A percentile compares a stretch with the other conserved stretches of the same genome.
phyloP scores from a whole-genome alignment of 257 asterid genomes.

The Ilex aquifolium region DNA sequence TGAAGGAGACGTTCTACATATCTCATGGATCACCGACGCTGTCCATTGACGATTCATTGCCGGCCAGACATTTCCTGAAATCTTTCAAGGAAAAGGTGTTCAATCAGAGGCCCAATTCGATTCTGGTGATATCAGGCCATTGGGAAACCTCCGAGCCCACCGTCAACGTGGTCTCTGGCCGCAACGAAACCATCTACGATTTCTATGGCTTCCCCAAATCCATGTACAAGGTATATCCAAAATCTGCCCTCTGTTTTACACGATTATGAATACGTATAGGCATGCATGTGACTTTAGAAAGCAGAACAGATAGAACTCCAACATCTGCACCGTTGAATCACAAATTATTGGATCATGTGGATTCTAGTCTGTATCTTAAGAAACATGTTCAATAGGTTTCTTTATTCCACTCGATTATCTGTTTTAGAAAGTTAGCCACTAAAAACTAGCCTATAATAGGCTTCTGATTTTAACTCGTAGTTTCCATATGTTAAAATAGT shows the following conservation, averaged over 20 bases:
- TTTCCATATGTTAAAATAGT: too few relatives aligned
- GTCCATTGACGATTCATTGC: slow-evolving; percentile 54
- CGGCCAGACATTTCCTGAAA: slow-evolving; percentile 53
- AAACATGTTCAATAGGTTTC: too few relatives aligned
- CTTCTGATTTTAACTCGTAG: too few relatives aligned
- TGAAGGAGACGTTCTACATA: slow-evolving; percentile 53
- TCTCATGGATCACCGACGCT: slow-evolving; percentile 84
- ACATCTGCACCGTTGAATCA: too few relatives aligned
- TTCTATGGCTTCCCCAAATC: slow-evolving; percentile 66
- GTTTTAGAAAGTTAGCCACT: too few relatives aligned
- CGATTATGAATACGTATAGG: too few relatives aligned
- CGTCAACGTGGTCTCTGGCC: slow-evolving; percentile 49
- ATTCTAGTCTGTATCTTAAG: too few relatives aligned
- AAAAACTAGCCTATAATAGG: too few relatives aligned
- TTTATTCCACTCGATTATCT: too few relatives aligned
- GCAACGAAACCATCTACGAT: slow-evolving; percentile 55
- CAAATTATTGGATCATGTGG: too few relatives aligned
- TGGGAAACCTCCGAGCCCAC: slow-evolving; percentile 73
- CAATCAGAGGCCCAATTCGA: slow-evolving; percentile 44
- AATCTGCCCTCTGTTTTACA: background rate
- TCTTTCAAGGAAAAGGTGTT: slow-evolving; percentile 34
- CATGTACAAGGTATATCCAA: slow-evolving; percentile 47
- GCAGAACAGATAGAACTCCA: too few relatives aligned
- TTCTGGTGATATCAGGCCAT: slow-evolving; percentile 56
- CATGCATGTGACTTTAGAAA: too few relatives aligned